Evolutionary conservation across 768 basidiomycete species (phyloP).

Genomic region (Mycena crocata): DNA sequence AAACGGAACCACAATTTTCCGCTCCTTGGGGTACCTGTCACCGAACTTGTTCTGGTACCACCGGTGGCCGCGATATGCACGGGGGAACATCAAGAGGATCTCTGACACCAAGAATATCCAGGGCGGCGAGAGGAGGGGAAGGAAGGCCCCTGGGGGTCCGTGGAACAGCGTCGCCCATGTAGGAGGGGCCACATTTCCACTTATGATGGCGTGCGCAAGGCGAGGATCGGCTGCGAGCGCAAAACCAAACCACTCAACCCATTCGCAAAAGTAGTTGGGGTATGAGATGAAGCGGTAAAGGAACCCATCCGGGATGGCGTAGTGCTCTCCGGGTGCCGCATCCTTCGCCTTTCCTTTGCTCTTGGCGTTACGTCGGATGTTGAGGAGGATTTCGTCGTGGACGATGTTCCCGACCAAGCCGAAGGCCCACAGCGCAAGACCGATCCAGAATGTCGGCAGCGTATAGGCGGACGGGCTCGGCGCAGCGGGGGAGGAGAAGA

Average conservation of each 20-base stretch:
- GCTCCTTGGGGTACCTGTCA: conserved; percentile 78
- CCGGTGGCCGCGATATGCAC: conserved; percentile 82
- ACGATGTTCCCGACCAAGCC: conserved; percentile 86
- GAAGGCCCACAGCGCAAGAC: conserved; percentile 71
- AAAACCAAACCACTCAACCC: conserved; percentile 94
- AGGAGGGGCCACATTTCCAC: conserved; percentile 27
- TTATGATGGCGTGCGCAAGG: conserved; percentile 18
- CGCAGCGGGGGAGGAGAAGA: conserved; percentile 70
- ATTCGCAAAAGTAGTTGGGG: conserved; percentile 96
- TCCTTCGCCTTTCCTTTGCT: conserved; percentile 50
- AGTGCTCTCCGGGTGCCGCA: conserved; percentile 60
- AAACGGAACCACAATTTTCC: conserved; percentile 86
- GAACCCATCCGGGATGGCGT: conserved; percentile 84
- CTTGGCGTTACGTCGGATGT: conserved; percentile 77
- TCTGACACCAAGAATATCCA: conserved; percentile 85
- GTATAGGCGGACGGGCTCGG: conserved; percentile 41
- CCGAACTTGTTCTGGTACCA: conserved; percentile 89
- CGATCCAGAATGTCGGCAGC: conserved; percentile 67
- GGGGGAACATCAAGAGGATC: conserved; percentile 80
- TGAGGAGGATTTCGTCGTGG: conserved; percentile 91
- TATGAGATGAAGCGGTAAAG: conserved; percentile 85
- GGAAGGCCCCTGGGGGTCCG: conserved; percentile 40
- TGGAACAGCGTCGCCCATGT: conserved; percentile 29
- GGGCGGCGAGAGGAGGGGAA: conserved; percentile 70
- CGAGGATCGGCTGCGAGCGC: conserved; percentile 76